These are phyloP conservation scores for Leishmania turanica DNA, from an alignment of 208 protist species.

Conservation along the genomic window DNA sequence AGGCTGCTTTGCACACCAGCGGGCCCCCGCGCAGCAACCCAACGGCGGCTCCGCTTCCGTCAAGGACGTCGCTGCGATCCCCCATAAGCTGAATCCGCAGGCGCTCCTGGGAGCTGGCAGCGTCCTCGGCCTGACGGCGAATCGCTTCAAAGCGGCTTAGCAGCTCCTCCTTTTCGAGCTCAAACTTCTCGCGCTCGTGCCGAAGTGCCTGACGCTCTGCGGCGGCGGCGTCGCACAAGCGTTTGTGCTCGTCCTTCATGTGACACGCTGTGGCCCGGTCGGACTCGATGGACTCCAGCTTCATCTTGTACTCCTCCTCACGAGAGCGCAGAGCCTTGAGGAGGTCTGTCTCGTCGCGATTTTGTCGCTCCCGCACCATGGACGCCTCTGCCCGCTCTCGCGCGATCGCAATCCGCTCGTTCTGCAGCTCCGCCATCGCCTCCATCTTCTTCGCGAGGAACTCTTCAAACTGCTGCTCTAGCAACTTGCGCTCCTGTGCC, in stretches of 20 bases:
- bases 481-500: slow-evolving; percentile 76
- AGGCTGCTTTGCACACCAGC: slow-evolving; percentile 40
- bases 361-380: slow-evolving; percentile 73
- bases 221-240: slow-evolving; percentile 46
- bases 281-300: slow-evolving; percentile 65
- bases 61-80: slow-evolving; percentile 25
- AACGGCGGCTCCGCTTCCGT: slow-evolving; percentile 14
- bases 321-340: slow-evolving; percentile 74
- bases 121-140: slow-evolving; percentile 69
- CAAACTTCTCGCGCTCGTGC: slow-evolving; percentile 75
- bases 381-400: slow-evolving; percentile 76
- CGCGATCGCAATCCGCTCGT: slow-evolving; percentile 67
- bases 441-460: slow-evolving; percentile 78
- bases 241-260: slow-evolving; percentile 65
- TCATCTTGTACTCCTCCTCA: slow-evolving; percentile 71
- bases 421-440: slow-evolving; percentile 73
- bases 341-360: slow-evolving; percentile 73
- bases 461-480: slow-evolving; percentile 88
- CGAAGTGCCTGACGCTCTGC: slow-evolving; percentile 70
- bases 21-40: slow-evolving; percentile 24
- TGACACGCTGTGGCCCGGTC: slow-evolving; percentile 58
- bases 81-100: slow-evolving; percentile 53
- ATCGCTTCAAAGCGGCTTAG: slow-evolving; percentile 71
- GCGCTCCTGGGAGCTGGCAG: slow-evolving; percentile 53
- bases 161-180: slow-evolving; percentile 79